Conservation (phyloP, 352 stramenopile species). For the Phytophthora megakarya region DNA sequence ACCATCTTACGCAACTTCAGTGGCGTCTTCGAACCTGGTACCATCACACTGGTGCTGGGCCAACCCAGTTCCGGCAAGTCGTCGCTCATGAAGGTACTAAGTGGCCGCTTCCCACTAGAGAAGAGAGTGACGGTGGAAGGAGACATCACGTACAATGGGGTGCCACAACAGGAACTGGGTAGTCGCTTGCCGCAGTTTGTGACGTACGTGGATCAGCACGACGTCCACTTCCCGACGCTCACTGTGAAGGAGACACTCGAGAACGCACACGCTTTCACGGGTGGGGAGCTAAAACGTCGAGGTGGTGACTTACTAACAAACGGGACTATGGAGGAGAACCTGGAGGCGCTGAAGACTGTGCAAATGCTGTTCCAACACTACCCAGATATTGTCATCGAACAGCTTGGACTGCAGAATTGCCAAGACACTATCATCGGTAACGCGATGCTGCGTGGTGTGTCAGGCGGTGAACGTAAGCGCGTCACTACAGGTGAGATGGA, state of each 20-base stretch:
- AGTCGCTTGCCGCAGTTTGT: slow-evolving; percentile 33
- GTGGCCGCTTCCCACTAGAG: slow-evolving; percentile 27
- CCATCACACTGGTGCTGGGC: slow-evolving; percentile 39
- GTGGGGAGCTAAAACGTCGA: slow-evolving; percentile 33
- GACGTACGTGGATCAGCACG: slow-evolving; percentile 36
- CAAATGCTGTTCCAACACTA: slow-evolving; percentile 32
- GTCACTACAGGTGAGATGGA: slow-evolving; percentile 91
- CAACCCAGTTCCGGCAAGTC: slow-evolving; percentile 35
- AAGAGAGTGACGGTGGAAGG: slow-evolving; percentile 33
- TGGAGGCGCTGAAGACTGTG: slow-evolving; percentile 34
- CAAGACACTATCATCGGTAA: slow-evolving; percentile 67
- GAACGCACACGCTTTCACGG: slow-evolving; percentile 76
- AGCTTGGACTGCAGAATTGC: too few species aligned
- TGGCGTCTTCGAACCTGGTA: slow-evolving; percentile 34
- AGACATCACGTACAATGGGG: slow-evolving; percentile 36
- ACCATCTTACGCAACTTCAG: too few species aligned
- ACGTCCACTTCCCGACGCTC: slow-evolving; percentile 33
- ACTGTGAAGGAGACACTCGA: slow-evolving; percentile 44
- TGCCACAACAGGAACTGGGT: slow-evolving; percentile 9
- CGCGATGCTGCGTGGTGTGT: slow-evolving; percentile 65
- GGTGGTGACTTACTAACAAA: slow-evolving; percentile 49
- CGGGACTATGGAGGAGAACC: slow-evolving; percentile 34
- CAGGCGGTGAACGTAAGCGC: too few species aligned
- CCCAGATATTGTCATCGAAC: slow-evolving; percentile 46
- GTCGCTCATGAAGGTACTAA: slow-evolving; percentile 27